Evolutionary conservation across 305 asterid species (phyloP).

Genomic region (Solanum aculeatissimum): DNA sequence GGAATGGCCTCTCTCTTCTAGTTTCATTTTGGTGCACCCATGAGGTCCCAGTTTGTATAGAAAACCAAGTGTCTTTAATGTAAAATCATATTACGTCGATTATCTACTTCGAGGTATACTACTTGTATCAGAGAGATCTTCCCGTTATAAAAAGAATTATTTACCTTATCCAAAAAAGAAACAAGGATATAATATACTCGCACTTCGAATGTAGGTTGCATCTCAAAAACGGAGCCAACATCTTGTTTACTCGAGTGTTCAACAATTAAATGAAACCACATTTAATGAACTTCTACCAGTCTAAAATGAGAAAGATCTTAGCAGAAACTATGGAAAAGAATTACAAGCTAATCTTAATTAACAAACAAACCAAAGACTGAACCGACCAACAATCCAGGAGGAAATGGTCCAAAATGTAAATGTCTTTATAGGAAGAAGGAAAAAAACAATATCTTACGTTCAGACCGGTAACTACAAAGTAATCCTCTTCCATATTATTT

Average conservation of each 20-base stretch:
- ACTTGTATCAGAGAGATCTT: background rate
- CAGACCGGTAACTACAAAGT: background rate
- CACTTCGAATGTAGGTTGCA: background rate
- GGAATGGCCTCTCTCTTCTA: background rate
- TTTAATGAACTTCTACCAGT: background rate
- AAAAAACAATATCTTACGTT: background rate
- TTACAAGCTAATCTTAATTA: background rate
- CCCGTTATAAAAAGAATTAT: background rate
- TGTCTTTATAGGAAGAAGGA: background rate
- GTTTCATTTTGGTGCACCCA: background rate
- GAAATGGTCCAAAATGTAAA: background rate
- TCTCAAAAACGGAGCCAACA: background rate
- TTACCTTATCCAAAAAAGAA: background rate
- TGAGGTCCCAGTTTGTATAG: background rate
- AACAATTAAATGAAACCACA: background rate
- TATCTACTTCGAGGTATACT: background rate
- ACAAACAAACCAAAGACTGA: background rate
- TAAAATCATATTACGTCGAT: background rate
- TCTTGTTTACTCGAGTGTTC: background rate
- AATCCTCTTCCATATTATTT: background rate
- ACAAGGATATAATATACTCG: background rate
- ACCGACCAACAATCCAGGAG: background rate
- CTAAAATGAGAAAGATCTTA: background rate
- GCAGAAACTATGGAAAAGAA: background rate
- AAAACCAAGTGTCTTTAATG: background rate